Percentiles rank a stretch among this genome's conserved stretches.
phyloP scores from a whole-genome alignment of 768 basidiomycete genomes.

The Macrolepiota fuliginosa region DNA sequence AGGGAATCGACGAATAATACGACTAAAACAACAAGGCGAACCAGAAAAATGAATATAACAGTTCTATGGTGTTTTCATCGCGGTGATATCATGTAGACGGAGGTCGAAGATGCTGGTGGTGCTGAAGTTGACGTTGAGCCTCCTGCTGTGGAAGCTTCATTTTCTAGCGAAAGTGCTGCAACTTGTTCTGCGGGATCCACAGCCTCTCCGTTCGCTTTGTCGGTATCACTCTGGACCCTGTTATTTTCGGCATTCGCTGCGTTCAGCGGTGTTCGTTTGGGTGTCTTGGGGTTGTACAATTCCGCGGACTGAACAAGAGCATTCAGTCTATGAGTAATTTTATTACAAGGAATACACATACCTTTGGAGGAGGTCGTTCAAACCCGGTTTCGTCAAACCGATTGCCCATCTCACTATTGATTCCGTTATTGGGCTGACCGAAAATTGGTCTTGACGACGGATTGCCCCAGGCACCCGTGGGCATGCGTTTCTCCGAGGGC shows the following conservation, averaged over 20 bases:
- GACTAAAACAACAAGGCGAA: neutral
- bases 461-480: constrained; percentile 72
- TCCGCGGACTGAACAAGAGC: constrained; percentile 24
- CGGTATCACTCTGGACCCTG: constrained; percentile 22
- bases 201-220: constrained; percentile 15
- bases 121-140: neutral
- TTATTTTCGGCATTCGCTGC: constrained; percentile 22
- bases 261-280: constrained; percentile 22
- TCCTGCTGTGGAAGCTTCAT: neutral
- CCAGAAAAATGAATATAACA: neutral
- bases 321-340: neutral
- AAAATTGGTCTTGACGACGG: constrained; percentile 51
- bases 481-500: constrained; percentile 48
- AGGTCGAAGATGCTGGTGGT: neutral
- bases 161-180: constrained; percentile 30
- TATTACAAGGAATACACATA: constrained; percentile 14
- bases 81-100: neutral
- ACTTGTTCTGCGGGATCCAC: constrained; percentile 35
- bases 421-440: constrained; percentile 29
- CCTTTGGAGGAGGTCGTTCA: constrained; percentile 49
- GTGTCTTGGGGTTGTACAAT: constrained; percentile 33
- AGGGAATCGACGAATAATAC: neutral
- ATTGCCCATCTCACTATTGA: constrained; percentile 18
- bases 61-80: neutral
- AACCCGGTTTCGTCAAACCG: constrained; percentile 44